These are phyloP conservation scores for Nakaseomyces uthaithaninus DNA, from an alignment of 1,139 yeast genomes.

Conservation along the genomic window DNA sequence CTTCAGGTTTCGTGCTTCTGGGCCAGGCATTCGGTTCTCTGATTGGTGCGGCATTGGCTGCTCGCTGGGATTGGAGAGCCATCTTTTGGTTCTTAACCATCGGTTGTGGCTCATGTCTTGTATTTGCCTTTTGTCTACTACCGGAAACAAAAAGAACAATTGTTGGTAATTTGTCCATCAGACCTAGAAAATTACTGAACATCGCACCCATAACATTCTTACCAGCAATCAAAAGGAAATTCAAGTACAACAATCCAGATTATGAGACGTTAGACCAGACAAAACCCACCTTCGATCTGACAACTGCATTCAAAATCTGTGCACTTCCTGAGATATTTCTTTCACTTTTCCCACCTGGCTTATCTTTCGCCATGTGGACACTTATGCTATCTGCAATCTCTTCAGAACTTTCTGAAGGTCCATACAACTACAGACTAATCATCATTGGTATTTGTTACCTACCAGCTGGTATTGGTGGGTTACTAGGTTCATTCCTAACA, in stretches of 20 bases:
- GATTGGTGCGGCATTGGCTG: constrained; percentile 59
- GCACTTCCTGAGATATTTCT: constrained; percentile 34
- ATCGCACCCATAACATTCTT: constrained; percentile 39
- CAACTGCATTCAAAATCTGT: constrained; percentile 36
- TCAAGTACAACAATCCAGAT: constrained; percentile 28
- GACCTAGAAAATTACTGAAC: constrained; percentile 38
- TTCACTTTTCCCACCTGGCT: constrained; percentile 47
- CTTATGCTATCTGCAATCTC: constrained; percentile 58
- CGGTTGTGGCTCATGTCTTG: constrained; percentile 42
- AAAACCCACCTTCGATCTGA: constrained; percentile 37
- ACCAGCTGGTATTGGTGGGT: constrained; percentile 51
- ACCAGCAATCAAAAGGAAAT: constrained; percentile 18
- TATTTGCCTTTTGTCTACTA: constrained; percentile 33
- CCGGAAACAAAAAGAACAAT: constrained; percentile 68
- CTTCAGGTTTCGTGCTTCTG: constrained; percentile 52
- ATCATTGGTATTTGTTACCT: constrained; percentile 58
- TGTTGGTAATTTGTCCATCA: constrained; percentile 58
- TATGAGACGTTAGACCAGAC: constrained; percentile 28
- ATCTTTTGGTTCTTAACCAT: constrained; percentile 69
- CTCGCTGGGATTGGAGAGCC: constrained; percentile 63
- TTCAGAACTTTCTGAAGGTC: constrained; percentile 38
- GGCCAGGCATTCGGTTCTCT: constrained; percentile 78
- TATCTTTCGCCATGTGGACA: constrained; percentile 67
- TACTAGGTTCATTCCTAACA: constrained; percentile 42
- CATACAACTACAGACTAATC: constrained; percentile 45